Conservation (phyloP, 1,284 basidiomycete species). For the Fistulina hepatica region DNA sequence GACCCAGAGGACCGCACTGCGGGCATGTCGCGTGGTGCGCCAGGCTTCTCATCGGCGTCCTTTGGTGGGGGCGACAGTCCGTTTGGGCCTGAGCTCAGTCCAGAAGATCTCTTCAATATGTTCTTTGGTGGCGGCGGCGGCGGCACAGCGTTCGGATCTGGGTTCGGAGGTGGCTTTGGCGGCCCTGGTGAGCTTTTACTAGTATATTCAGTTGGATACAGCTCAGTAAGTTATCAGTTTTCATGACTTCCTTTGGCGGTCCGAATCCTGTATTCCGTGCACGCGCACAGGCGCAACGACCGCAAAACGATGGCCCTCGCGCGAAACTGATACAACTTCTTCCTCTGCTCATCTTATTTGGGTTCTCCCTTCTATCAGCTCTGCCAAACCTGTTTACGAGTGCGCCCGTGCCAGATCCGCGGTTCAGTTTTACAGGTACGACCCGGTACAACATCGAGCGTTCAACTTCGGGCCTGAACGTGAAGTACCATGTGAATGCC, state of each 20-base stretch:
- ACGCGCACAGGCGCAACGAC: conserved; percentile 13
- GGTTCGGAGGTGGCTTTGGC: conserved; percentile 42
- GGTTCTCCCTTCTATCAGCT: conserved; percentile 77
- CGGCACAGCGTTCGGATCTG: conserved; percentile 30
- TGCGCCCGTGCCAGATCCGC: conserved; percentile 65
- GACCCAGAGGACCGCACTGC: conserved; percentile 77
- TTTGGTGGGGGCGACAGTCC: conserved; percentile 37
- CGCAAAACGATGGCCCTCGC: conserved; percentile 38
- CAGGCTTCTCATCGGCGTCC: conserved; percentile 35
- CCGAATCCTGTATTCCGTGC: too few relatives aligned
- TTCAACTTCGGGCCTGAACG: conserved; percentile 53
- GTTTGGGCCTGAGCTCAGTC: conserved; percentile 82
- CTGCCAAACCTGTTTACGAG: conserved; percentile 69
- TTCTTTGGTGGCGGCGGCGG: conserved; percentile 81
- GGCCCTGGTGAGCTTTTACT: conserved; percentile 37
- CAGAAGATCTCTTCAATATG: conserved; percentile 97
- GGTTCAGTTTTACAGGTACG: conserved; percentile 62
- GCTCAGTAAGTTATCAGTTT: conserved; percentile 30
- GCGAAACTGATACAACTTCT: conserved; percentile 75
- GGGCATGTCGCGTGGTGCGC: too few relatives aligned
- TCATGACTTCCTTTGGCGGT: conserved; percentile 65
- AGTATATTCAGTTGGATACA: conserved; percentile 9
- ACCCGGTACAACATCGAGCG: conserved; percentile 53
- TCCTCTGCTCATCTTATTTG: conserved; percentile 76
- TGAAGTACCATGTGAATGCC: conserved; percentile 83